Conservation (phyloP, 768 basidiomycete species). For the Podaxis sp. region DNA sequence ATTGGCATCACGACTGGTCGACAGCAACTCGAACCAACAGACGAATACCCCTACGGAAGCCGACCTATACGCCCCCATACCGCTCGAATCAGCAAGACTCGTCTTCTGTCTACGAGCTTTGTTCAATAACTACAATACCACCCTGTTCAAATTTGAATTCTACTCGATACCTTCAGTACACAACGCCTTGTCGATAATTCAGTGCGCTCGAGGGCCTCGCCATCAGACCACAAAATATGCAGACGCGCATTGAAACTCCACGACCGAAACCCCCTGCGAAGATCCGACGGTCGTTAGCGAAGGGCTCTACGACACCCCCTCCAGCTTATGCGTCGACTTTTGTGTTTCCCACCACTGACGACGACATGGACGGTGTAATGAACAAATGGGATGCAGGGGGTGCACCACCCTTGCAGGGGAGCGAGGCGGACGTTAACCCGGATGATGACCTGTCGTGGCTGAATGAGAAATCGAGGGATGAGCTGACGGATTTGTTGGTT, state of each 20-base stretch:
- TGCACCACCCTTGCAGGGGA: background rate
- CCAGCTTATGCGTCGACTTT: slow-evolving; percentile 53
- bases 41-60: background rate
- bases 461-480: slow-evolving; percentile 68
- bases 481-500: slow-evolving; percentile 65
- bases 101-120: background rate
- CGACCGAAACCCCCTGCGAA: slow-evolving; percentile 72
- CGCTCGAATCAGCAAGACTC: background rate
- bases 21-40: background rate
- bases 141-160: background rate
- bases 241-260: slow-evolving; percentile 45
- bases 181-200: background rate
- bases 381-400: slow-evolving; percentile 17
- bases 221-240: background rate
- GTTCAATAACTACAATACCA: background rate
- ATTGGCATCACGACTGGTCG: background rate
- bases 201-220: background rate
- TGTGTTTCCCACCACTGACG: slow-evolving; percentile 26
- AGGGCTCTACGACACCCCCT: slow-evolving; percentile 43
- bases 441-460: slow-evolving; percentile 40
- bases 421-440: background rate
- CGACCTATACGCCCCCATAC: background rate
- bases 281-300: slow-evolving; percentile 48
- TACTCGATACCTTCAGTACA: background rate
- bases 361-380: slow-evolving; percentile 1